A percentile compares a stretch with the other conserved stretches of the same genome.
Evolutionary conservation across 2,329 filamentous ascomycete genomes (phyloP).

Genomic region (Mycosphaerelloides madeirae): DNA sequence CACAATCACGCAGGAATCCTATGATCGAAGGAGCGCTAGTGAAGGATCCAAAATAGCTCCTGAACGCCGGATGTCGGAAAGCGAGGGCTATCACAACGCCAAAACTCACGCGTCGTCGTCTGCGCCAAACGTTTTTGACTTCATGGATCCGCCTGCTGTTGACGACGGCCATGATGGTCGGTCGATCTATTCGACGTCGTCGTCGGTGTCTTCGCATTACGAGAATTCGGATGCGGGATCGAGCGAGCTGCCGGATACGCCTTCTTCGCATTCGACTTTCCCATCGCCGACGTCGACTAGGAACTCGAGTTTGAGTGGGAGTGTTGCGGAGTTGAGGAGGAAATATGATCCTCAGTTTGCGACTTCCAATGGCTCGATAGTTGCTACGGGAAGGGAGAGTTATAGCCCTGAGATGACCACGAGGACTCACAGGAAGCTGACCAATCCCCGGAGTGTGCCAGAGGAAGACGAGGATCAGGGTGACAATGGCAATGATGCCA

Average conservation of each 20-base stretch:
- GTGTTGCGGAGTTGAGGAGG: conserved; percentile 27
- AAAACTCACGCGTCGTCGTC: conserved; percentile 12
- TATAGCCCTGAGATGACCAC: conserved; percentile 14
- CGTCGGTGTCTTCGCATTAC: conserved; percentile 28
- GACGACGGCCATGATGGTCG: conserved; percentile 20
- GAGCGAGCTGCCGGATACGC: conserved; percentile 28
- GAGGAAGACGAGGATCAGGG: conserved; percentile 11
- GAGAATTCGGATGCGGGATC: conserved; percentile 29
- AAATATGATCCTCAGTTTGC: conserved; percentile 26
- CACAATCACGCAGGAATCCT: conserved; percentile 43
- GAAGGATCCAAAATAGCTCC: conserved; percentile 7
- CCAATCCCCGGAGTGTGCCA: conserved; percentile 11
- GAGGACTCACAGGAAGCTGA: conserved; percentile 1
- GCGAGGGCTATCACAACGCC: conserved; percentile 12
- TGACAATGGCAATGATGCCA: neutral
- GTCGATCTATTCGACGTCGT: conserved; percentile 22
- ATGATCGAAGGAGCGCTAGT: conserved; percentile 29
- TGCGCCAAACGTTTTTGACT: conserved; percentile 30
- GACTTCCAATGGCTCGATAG: neutral
- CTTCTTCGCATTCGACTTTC: conserved; percentile 29
- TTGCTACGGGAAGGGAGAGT: conserved; percentile 13
- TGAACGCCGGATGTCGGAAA: conserved; percentile 9
- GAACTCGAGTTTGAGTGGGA: conserved; percentile 18
- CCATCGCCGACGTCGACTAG: conserved; percentile 28
- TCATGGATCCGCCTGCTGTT: conserved; percentile 21